phyloP scores from a whole-genome alignment of 306 rosid species.

The Begonia masoniana region DNA sequence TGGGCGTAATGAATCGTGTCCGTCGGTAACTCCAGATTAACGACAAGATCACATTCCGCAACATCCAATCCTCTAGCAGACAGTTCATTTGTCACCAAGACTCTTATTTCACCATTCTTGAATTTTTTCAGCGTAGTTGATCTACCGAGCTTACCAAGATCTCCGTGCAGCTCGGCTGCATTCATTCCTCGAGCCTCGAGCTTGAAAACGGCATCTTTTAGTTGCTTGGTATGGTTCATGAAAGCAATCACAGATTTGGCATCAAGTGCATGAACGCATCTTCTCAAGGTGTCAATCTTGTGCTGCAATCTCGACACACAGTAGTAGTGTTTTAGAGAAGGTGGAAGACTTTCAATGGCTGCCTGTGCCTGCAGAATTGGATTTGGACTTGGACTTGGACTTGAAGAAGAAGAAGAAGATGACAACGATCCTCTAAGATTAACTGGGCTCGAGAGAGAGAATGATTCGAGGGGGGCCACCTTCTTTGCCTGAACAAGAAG shows the following conservation, averaged over 20 bases:
- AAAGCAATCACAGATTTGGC: constrained; percentile 79
- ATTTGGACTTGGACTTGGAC: constrained; percentile 16
- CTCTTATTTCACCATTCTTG: constrained; percentile 74
- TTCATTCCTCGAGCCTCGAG: constrained; percentile 78
- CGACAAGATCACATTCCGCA: constrained; percentile 95
- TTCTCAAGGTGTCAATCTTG: constrained; percentile 78
- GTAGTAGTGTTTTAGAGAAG: constrained; percentile 65
- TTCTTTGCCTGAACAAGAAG: constrained; percentile 80
- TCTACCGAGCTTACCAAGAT: constrained; percentile 89
- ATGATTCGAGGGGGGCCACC: constrained; percentile 44
- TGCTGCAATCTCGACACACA: constrained; percentile 69
- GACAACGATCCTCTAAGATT: constrained; percentile 24
- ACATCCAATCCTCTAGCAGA: constrained; percentile 93
- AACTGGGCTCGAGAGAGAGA: constrained; percentile 34
- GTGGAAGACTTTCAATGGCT: constrained; percentile 65
- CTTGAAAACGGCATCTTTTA: constrained; percentile 83
- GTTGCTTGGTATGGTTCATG: constrained; percentile 92
- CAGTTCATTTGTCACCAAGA: constrained; percentile 77
- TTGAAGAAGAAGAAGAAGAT: constrained; percentile 10
- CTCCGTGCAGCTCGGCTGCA: constrained; percentile 85
- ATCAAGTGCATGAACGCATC: constrained; percentile 79
- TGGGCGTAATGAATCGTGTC: constrained; percentile 87
- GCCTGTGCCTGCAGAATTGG: constrained; percentile 30
- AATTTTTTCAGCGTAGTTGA: constrained; percentile 75
- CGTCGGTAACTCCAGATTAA: constrained; percentile 79